Evolutionary conservation across 2,329 filamentous ascomycete species (phyloP), one percentile per base, ranked within the genome.

Genomic region (Metarhizium humberi): DNA sequence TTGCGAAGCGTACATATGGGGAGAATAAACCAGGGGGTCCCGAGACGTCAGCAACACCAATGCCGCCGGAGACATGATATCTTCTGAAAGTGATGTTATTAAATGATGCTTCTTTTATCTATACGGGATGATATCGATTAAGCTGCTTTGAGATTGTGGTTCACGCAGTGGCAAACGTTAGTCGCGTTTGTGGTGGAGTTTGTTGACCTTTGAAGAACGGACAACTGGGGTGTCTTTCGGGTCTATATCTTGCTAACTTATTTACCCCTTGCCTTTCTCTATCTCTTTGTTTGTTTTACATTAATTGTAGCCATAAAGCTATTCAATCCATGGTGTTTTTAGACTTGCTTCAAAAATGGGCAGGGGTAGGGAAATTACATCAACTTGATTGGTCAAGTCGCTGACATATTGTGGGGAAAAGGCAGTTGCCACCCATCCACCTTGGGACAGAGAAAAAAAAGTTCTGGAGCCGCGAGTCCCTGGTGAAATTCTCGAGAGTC

Each of bases 381-480:
- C 42, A 13, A 25, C 16, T 13, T 50, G 8, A 53, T 50, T 53
- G 51, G 51, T 13, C 18, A n/a, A n/a, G 7, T 4, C 4, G 20
- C 13, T 3, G 20, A 45, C 1, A 6, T 29, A 14, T 32, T 57
- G 38, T 25, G 25, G 32, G 47, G 38, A 53, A 56, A 5, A 16
- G 43, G 54, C 42, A 49, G 48, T 42, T 25, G 25, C 25, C 25
- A 25, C 25, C 25, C 25, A 29, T 48, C 43, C 40, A 46, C 54
- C 10, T 18, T 38, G 36, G 29, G 48, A 51, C 11, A 38, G 52
- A 30, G 14, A 43, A 13, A 38, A 32, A 58, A 58, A 56, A 55
- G 34, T 50, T 40, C 50, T 56, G 36, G 38, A 50, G 11, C 25
- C 49, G 18, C 43, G 32, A 25, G 3, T 25, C 25, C 25, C 25